Percentiles rank a stretch among this genome's conserved stretches.
Evolutionary conservation across 2,329 filamentous ascomycete species (phyloP).

Genomic region (Xylariaceae sp.): DNA sequence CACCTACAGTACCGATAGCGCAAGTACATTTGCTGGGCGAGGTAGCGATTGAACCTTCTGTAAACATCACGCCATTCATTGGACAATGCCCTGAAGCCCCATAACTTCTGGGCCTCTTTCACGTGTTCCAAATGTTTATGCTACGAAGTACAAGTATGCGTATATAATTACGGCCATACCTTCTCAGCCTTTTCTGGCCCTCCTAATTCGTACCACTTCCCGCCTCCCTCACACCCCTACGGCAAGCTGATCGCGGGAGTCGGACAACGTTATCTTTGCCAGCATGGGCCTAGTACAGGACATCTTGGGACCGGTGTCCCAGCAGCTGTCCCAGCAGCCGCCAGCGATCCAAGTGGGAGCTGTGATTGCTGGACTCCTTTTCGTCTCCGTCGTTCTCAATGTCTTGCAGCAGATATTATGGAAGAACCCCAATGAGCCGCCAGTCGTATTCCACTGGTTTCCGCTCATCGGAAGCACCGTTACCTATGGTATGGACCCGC

Average conservation of each 20-base stretch:
- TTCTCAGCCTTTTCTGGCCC: constrained; percentile 2
- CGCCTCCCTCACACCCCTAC: not conserved
- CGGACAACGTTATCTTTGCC: constrained; percentile 8
- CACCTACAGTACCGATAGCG: too few relatives aligned
- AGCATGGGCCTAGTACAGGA: constrained; percentile 54
- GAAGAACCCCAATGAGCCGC: constrained; percentile 76
- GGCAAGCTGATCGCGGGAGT: constrained; percentile 2
- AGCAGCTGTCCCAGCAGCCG: constrained; percentile 45
- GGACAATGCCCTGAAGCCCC: constrained; percentile 13
- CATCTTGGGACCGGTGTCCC: constrained; percentile 45
- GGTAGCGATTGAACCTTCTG: not conserved
- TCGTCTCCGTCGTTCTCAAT: constrained; percentile 65
- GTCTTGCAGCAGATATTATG: constrained; percentile 73
- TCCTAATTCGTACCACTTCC: not conserved
- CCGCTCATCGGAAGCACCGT: constrained; percentile 86
- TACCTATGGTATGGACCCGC: constrained; percentile 91
- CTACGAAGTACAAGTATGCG: not conserved
- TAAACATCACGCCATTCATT: constrained; percentile 12
- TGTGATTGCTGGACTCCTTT: constrained; percentile 41
- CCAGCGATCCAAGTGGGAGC: constrained; percentile 44
- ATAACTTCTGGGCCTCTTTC: not conserved
- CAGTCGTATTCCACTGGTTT: constrained; percentile 75
- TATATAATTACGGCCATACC: not conserved
- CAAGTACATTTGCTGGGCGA: not conserved
- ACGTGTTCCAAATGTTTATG: not conserved